These are phyloP conservation scores for Keithomyces neogunnii DNA, from an alignment of 2,329 filamentous ascomycete species.

Conservation along the genomic window DNA sequence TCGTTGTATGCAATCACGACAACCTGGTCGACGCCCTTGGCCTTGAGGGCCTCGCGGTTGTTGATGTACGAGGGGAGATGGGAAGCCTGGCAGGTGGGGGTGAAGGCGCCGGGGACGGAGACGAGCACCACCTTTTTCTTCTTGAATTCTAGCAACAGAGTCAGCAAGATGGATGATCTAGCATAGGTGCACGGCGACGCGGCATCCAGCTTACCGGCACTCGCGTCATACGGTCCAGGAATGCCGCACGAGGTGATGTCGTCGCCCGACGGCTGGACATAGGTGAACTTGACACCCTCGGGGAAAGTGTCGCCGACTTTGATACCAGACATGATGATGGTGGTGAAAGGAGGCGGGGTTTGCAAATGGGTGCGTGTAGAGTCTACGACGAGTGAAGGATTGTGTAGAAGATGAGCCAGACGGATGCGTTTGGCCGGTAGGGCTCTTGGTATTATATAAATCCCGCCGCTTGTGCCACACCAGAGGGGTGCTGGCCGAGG, in stretches of 20 bases:
- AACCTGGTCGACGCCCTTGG: constrained; percentile 76
- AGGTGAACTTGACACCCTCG: constrained; percentile 70
- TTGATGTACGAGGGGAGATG: constrained; percentile 76
- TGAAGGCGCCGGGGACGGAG: constrained; percentile 66
- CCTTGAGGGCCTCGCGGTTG: constrained; percentile 60
- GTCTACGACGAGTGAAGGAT: background rate
- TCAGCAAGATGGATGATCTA: background rate
- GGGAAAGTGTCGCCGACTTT: constrained; percentile 81
- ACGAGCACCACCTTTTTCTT: constrained; percentile 49
- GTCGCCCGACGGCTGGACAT: constrained; percentile 69
- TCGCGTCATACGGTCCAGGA: constrained; percentile 70
- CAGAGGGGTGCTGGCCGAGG: too few relatives aligned
- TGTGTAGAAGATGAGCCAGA: background rate
- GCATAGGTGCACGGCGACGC: background rate
- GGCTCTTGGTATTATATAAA: too few relatives aligned
- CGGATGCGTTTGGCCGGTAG: too few relatives aligned
- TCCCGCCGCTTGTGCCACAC: too few relatives aligned
- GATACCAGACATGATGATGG: constrained; percentile 48
- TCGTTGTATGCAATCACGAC: constrained; percentile 81
- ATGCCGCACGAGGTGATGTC: constrained; percentile 70
- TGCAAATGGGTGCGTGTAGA: background rate
- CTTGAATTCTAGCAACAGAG: constrained; percentile 36
- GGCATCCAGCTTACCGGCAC: constrained; percentile 47
- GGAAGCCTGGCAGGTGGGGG: constrained; percentile 72
- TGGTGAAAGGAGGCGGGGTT: background rate